Evolutionary conservation across 768 basidiomycete genomes (phyloP).

Genomic region (Nevesoporus exiguus): DNA sequence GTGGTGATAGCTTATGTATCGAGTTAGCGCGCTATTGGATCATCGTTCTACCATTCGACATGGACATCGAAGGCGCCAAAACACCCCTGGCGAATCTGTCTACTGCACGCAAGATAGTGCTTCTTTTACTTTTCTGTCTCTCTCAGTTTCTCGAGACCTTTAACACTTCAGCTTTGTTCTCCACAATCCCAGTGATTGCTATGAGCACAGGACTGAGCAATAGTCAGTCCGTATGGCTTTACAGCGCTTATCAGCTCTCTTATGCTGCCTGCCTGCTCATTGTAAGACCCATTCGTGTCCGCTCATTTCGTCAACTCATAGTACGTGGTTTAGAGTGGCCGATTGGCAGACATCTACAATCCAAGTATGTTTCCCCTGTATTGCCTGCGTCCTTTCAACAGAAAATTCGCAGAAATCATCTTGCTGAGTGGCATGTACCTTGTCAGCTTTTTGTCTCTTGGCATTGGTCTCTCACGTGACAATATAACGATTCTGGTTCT

Average conservation of each 20-base stretch:
- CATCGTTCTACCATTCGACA: too few species aligned
- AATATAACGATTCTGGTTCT: neutral
- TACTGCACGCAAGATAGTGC: conserved; percentile 2
- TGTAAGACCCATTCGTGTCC: neutral
- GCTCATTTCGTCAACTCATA: neutral
- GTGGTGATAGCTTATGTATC: too few species aligned
- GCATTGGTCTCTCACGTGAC: neutral
- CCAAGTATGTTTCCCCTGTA: neutral
- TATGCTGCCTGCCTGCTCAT: neutral
- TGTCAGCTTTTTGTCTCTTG: neutral
- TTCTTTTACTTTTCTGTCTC: neutral
- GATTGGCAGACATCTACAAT: neutral
- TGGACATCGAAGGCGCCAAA: too few species aligned
- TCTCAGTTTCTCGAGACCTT: conserved; percentile 1
- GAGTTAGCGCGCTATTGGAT: too few species aligned
- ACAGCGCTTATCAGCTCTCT: neutral
- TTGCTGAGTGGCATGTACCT: neutral
- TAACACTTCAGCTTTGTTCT: neutral
- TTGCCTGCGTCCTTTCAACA: neutral
- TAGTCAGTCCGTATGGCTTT: neutral
- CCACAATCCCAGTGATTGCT: neutral
- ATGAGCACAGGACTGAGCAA: neutral
- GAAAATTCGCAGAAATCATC: neutral
- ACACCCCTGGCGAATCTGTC: too few species aligned
- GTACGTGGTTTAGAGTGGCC: neutral